Evolutionary conservation across 371 early-diverging fungal genomes (phyloP).

Genomic region (Dinochytrium kinnereticum): DNA sequence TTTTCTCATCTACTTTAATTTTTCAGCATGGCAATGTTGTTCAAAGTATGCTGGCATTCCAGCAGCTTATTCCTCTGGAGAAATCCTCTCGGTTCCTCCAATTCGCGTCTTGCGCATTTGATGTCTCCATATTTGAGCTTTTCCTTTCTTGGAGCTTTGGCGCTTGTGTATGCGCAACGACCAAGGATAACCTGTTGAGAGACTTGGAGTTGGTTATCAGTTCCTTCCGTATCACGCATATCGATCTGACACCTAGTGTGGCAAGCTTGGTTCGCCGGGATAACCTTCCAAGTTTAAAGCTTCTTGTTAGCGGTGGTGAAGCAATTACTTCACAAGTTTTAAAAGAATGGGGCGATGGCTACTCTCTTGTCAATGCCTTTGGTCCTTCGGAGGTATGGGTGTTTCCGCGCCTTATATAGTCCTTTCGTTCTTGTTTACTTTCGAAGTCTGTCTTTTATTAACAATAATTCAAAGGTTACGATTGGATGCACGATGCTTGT

Average conservation of each 20-base stretch:
- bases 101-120: slow-evolving; percentile 31
- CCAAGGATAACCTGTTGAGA: slow-evolving; percentile 10
- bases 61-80: neutral
- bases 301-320: slow-evolving; percentile 31
- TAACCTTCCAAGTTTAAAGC: slow-evolving; percentile 16
- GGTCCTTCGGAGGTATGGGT: slow-evolving; percentile 8
- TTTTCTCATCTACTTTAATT: neutral
- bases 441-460: neutral
- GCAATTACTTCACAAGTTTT: slow-evolving; percentile 23
- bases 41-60: slow-evolving; percentile 9
- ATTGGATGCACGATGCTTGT: slow-evolving; percentile 13
- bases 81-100: slow-evolving; percentile 21
- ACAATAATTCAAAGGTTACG: slow-evolving; percentile 2
- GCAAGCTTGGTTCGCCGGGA: slow-evolving; percentile 10
- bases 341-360: slow-evolving; percentile 19
- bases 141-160: slow-evolving; percentile 21
- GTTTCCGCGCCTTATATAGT: neutral
- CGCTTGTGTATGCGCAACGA: slow-evolving; percentile 13
- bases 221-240: neutral
- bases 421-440: neutral
- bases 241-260: slow-evolving; percentile 29
- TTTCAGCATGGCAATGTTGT: neutral
- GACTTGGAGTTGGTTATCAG: slow-evolving; percentile 14
- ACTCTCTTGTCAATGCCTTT: slow-evolving; percentile 20
- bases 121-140: slow-evolving; percentile 33